Conservation (phyloP, 371 early-diverging fungal species). For the Zychaea mexicana region DNA sequence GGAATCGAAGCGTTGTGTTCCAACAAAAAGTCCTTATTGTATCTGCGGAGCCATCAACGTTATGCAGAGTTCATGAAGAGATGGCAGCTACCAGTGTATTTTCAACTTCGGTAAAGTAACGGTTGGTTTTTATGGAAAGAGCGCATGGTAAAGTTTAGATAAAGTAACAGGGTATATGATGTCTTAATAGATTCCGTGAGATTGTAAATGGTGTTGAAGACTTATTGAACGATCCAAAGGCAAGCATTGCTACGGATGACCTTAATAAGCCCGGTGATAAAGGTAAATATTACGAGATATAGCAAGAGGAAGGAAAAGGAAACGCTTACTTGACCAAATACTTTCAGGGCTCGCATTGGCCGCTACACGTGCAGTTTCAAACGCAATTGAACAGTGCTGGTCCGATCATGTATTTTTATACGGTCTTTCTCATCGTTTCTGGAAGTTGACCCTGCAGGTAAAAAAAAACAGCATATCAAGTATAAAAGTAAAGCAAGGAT, state of each 20-base stretch:
- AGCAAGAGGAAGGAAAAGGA: too few relatives aligned
- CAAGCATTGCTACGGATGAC: conserved; percentile 8
- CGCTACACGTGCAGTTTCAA: conserved; percentile 53
- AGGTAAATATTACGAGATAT: background rate
- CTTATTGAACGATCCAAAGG: conserved; percentile 19
- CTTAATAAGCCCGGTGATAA: background rate
- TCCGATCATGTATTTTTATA: conserved; percentile 65
- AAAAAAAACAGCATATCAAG: background rate
- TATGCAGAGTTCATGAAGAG: conserved; percentile 74
- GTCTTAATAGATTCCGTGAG: conserved; percentile 53
- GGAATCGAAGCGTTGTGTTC: conserved; percentile 57
- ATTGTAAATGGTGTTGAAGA: conserved; percentile 56
- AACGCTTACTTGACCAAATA: too few relatives aligned
- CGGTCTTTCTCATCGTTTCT: conserved; percentile 67
- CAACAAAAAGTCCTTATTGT: conserved; percentile 48
- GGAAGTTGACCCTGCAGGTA: conserved; percentile 78
- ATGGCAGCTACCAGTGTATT: conserved; percentile 80
- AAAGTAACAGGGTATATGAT: too few relatives aligned
- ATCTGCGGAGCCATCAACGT: conserved; percentile 59
- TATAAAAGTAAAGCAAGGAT: background rate
- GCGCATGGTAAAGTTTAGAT: conserved; percentile 5
- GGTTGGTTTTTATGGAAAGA: background rate
- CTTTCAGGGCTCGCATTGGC: conserved; percentile 25
- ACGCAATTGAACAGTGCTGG: conserved; percentile 69
- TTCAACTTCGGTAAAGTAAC: conserved; percentile 59